Conservation (phyloP, 2,329 filamentous ascomycete species). For the Gnomoniopsis sp. region DNA sequence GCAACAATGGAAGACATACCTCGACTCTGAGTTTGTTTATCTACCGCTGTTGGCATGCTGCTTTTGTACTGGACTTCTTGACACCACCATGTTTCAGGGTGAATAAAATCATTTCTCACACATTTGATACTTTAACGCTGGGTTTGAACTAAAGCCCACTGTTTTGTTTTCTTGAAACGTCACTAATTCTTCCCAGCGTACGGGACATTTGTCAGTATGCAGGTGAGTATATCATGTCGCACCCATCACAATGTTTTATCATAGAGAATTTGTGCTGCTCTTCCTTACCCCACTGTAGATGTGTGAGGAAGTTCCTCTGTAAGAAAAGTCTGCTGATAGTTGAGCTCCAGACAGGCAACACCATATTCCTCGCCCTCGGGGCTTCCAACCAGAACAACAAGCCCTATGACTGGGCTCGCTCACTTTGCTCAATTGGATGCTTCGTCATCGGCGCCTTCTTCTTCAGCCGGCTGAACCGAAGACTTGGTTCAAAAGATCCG, state of each 20-base stretch:
- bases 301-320: not conserved
- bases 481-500: not conserved
- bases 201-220: constrained; percentile 40
- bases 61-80: constrained; percentile 20
- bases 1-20: not conserved
- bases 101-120: not conserved
- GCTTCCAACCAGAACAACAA: constrained; percentile 35
- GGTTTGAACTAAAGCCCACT: not conserved
- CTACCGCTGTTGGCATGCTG: constrained; percentile 19
- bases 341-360: constrained; percentile 32
- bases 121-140: too few species aligned
- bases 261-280: too few species aligned
- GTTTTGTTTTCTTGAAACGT: not conserved
- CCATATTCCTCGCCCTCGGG: constrained; percentile 39
- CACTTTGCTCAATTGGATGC: constrained; percentile 39
- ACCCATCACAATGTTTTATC: not conserved
- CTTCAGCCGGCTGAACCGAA: constrained; percentile 34
- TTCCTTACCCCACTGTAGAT: not conserved
- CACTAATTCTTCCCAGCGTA: constrained; percentile 28
- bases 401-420: constrained; percentile 40
- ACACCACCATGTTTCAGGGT: constrained; percentile 22
- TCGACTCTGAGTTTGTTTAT: constrained; percentile 16
- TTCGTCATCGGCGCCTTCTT: constrained; percentile 37
- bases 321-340: not conserved
- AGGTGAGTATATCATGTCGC: not conserved